Percentiles rank a stretch among this genome's conserved stretches.
These are phyloP conservation scores for Gossypium gossypioides DNA, from an alignment of 441 rosid species.

Conservation along the genomic window DNA sequence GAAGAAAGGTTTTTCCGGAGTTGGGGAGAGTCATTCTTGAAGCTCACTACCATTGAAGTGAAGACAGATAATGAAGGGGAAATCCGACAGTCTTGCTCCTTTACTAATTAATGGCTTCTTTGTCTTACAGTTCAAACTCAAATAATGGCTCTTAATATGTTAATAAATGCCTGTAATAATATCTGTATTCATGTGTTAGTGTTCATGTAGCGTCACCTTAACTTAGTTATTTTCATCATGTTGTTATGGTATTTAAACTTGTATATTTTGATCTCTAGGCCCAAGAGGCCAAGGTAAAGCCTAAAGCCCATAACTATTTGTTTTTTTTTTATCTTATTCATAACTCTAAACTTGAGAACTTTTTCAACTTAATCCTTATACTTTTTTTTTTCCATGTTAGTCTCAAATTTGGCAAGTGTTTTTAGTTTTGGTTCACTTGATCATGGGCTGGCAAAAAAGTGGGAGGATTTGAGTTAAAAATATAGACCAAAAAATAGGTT, in stretches of 20 bases:
- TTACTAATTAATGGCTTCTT: slow-evolving; percentile 17
- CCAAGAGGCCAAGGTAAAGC: background rate
- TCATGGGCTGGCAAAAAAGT: no score
- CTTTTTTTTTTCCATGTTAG: no score
- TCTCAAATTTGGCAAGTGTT: no score
- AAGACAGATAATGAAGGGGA: slow-evolving; percentile 30
- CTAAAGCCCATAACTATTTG: background rate
- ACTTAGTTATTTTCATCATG: background rate
- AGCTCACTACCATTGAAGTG: slow-evolving; percentile 60
- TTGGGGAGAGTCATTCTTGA: slow-evolving; percentile 63
- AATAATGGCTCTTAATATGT: background rate
- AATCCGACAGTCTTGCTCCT: background rate
- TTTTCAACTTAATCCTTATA: no score
- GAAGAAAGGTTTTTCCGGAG: slow-evolving; percentile 41
- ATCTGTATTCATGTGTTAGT: background rate
- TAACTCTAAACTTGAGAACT: no score
- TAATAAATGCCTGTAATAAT: background rate
- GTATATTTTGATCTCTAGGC: background rate
- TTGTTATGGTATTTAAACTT: background rate
- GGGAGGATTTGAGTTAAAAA: fast-evolving
- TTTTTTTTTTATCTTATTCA: background rate
- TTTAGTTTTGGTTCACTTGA: no score
- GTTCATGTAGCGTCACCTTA: background rate
- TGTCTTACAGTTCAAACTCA: background rate
- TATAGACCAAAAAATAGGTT: fast-evolving